Conservation (phyloP, 176 grass and related monocot species). For the Lolium perenne region DNA sequence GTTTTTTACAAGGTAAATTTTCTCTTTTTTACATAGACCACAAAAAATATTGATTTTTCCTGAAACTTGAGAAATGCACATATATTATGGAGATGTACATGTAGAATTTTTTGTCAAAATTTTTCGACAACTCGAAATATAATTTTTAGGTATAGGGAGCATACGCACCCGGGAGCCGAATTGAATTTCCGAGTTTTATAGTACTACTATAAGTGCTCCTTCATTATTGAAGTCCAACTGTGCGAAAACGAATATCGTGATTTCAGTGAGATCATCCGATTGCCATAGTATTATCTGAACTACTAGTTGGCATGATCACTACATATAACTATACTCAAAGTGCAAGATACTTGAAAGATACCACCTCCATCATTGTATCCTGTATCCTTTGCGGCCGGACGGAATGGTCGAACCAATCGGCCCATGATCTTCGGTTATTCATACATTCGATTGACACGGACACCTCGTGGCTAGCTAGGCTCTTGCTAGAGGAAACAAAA, state of each 20-base stretch:
- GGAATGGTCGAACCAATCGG: too few relatives aligned
- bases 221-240: background rate
- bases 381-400: background rate
- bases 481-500: background rate
- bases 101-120: too few relatives aligned
- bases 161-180: too few relatives aligned
- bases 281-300: background rate
- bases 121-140: too few relatives aligned
- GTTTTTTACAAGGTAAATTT: too few relatives aligned
- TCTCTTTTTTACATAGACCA: too few relatives aligned
- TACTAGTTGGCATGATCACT: background rate
- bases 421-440: background rate
- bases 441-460: background rate
- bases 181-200: too few relatives aligned
- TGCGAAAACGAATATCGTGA: background rate
- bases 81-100: too few relatives aligned
- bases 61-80: too few relatives aligned
- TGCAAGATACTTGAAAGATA: background rate
- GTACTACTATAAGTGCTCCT: too few relatives aligned
- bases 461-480: background rate
- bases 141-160: too few relatives aligned
- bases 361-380: background rate
- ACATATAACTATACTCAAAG: background rate
- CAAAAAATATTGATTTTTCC: too few relatives aligned
- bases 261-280: background rate